phyloP scores from a whole-genome alignment of 176 grass and related monocot species.

The Urochloa ruziziensis region DNA sequence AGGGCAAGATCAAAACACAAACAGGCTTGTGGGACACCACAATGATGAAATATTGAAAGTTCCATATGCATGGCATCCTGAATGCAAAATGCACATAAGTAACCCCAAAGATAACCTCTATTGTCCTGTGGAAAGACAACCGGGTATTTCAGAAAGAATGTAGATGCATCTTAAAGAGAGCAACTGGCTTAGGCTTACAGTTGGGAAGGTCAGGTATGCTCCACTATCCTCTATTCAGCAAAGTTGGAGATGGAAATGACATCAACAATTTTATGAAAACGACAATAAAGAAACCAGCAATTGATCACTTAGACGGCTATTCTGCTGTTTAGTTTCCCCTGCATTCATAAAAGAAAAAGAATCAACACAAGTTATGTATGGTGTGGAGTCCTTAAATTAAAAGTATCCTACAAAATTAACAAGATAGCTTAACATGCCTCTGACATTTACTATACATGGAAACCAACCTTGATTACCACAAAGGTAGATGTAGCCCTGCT shows the following conservation, averaged over 20 bases:
- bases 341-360: not conserved
- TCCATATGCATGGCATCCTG: not conserved
- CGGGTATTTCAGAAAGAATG: not conserved
- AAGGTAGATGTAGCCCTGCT: not conserved
- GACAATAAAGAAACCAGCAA: not conserved
- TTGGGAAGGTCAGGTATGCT: not conserved
- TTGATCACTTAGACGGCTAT: not conserved
- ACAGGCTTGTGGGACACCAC: not conserved
- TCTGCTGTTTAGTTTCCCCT: not conserved
- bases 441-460: not conserved
- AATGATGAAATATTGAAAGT: not conserved
- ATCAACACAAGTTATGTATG: not conserved
- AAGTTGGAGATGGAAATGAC: not conserved
- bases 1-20: not conserved
- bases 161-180: not conserved
- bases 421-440: not conserved
- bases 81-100: not conserved
- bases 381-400: not conserved
- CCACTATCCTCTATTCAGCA: not conserved
- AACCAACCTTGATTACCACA: not conserved
- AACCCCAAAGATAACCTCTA: not conserved
- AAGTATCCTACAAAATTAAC: not conserved
- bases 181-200: not conserved
- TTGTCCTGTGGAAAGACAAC: slow-evolving; percentile 12
- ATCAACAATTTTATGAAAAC: not conserved